Conservation (phyloP, 805 yeast genomes). For the Yarrowia sp. region DNA sequence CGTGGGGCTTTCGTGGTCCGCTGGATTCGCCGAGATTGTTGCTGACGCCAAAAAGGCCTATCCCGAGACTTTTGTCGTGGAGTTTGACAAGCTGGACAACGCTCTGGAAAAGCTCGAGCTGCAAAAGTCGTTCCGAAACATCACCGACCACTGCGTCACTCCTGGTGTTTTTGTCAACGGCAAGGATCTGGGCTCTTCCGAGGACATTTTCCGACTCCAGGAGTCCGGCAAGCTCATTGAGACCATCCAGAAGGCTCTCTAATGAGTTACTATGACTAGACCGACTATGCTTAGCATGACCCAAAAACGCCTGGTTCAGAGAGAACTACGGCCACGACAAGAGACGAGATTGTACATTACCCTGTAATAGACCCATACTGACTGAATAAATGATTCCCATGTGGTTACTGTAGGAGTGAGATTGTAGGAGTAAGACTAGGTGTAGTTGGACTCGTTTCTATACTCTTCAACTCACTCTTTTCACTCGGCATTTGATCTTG, state of each 20-base stretch:
- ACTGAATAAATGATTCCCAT: slow-evolving; percentile 3
- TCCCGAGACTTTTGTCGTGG: slow-evolving; percentile 5
- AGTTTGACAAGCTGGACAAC: slow-evolving; percentile 5
- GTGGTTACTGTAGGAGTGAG: no score
- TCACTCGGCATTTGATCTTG: no score
- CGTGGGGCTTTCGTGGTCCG: slow-evolving; percentile 2
- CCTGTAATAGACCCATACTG: slow-evolving; percentile 20
- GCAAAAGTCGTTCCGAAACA: slow-evolving; percentile 22
- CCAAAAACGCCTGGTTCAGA: background rate
- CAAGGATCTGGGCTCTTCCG: slow-evolving; percentile 9
- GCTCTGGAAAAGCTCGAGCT: slow-evolving; percentile 10
- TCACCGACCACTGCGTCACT: slow-evolving; percentile 1
- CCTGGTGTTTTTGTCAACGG: slow-evolving; percentile 7
- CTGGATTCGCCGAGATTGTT: background rate
- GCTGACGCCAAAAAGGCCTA: slow-evolving; percentile 7
- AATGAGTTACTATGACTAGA: no score
- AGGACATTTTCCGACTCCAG: background rate
- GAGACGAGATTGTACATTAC: slow-evolving; percentile 10
- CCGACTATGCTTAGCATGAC: no score
- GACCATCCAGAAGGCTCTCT: slow-evolving; percentile 10
- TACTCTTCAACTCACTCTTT: no score
- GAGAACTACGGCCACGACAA: background rate
- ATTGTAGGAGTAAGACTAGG: no score
- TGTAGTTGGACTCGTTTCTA: no score
- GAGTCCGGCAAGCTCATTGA: background rate